A percentile compares a stretch with the other conserved stretches of the same genome.
phyloP scores from a whole-genome alignment of 352 stramenopile species.

The Phytopythium chamaehyphon region DNA sequence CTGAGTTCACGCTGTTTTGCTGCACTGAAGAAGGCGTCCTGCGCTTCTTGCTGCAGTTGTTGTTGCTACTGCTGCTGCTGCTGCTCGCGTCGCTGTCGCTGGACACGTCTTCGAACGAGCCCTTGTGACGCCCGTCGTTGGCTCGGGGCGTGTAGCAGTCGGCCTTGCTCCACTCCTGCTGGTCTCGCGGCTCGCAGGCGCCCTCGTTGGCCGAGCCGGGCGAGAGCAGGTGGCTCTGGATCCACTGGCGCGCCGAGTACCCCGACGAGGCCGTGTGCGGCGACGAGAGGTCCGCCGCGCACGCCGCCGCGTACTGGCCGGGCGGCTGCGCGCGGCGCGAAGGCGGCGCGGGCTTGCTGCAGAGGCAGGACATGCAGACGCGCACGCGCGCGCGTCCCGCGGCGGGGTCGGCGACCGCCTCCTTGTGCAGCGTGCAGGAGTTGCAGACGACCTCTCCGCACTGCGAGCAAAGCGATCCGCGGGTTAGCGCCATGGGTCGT shows the following conservation, averaged over 20 bases:
- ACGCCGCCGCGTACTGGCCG: not conserved
- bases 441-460: constrained; percentile 83
- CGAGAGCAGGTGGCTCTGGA: constrained; percentile 64
- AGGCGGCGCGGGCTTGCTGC: constrained; percentile 32
- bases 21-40: not conserved
- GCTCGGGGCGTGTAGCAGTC: not conserved
- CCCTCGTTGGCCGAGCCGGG: constrained; percentile 34
- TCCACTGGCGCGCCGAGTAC: constrained; percentile 27
- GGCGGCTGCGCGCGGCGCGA: constrained; percentile 9
- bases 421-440: constrained; percentile 75
- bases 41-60: constrained; percentile 12
- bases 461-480: too few relatives aligned
- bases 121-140: constrained; percentile 3
- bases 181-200: constrained; percentile 22
- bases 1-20: constrained; percentile 2
- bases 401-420: constrained; percentile 36
- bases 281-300: not conserved
- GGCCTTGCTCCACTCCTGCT: not conserved
- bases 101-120: too few relatives aligned
- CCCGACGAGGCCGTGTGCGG: constrained; percentile 6
- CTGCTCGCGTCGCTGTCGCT: not conserved
- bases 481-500: too few relatives aligned
- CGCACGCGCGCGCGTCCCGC: constrained; percentile 62
- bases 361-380: constrained; percentile 75
- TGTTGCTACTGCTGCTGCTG: constrained; percentile 18